Conservation (phyloP, 108 stramenopile species). For the Cyclotella cryptica region DNA sequence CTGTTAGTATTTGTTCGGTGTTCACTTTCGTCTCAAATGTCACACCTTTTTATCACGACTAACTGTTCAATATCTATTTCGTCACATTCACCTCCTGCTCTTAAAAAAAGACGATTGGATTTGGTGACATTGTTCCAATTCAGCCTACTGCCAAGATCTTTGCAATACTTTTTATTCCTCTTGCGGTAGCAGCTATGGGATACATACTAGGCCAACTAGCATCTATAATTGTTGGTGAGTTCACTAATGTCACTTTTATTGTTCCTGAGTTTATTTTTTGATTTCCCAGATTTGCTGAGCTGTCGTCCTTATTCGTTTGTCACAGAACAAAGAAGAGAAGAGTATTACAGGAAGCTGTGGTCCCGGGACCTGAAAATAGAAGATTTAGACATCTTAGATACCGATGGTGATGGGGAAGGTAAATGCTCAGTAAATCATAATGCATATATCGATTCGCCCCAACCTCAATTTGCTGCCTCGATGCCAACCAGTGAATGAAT, state of each 20-base stretch:
- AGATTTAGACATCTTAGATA: constrained; percentile 55
- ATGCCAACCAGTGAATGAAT: constrained; percentile 46
- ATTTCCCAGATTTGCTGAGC: no score
- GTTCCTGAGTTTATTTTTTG: no score
- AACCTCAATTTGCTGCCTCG: no score
- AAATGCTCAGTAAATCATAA: no score
- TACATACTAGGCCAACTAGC: constrained; percentile 60
- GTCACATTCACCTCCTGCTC: background rate
- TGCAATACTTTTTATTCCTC: constrained; percentile 64
- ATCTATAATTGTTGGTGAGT: constrained; percentile 42
- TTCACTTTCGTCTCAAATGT: background rate
- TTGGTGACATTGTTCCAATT: constrained; percentile 61
- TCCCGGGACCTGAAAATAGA: constrained; percentile 56
- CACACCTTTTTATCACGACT: background rate
- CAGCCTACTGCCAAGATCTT: constrained; percentile 12
- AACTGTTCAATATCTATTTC: background rate
- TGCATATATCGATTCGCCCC: no score
- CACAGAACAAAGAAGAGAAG: constrained; percentile 21
- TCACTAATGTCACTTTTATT: no score
- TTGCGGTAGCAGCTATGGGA: constrained; percentile 68
- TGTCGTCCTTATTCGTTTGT: no score
- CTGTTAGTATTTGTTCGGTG: constrained; percentile 26
- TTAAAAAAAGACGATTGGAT: constrained; percentile 56
- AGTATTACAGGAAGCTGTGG: constrained; percentile 37
- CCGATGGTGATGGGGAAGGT: constrained; percentile 49